These are phyloP conservation scores for Eragrostis nindensis DNA, from an alignment of 176 grass and related monocot genomes.

Conservation along the genomic window DNA sequence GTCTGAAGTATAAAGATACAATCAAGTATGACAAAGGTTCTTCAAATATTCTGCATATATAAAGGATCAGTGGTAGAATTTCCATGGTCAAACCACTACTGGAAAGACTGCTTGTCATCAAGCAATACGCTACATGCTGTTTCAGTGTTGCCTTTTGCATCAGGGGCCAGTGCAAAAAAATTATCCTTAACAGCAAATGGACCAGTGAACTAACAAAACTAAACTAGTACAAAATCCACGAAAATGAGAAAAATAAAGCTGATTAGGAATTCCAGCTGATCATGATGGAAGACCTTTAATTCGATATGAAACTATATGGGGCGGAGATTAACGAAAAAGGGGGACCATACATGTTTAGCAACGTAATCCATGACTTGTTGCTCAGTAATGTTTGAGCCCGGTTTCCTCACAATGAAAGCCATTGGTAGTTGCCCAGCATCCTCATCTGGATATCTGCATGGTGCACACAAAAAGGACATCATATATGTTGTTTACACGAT, in stretches of 20 bases:
- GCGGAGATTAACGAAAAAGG: not conserved
- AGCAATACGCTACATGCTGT: not conserved
- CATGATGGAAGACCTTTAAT: not conserved
- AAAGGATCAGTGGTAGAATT: not conserved
- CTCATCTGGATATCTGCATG: constrained; percentile 83
- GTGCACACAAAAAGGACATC: constrained; percentile 1
- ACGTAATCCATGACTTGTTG: constrained; percentile 74
- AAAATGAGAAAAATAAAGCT: not conserved
- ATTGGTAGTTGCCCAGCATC: constrained; percentile 81
- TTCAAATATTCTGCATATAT: not conserved
- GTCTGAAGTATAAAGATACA: not conserved
- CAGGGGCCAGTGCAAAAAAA: not conserved
- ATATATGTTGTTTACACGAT: not conserved
- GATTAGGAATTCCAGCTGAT: constrained; percentile 5
- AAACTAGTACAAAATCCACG: not conserved
- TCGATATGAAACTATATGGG: not conserved
- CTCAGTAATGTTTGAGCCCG: constrained; percentile 43
- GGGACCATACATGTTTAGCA: constrained; percentile 63
- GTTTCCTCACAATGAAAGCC: constrained; percentile 79
- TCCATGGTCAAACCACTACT: not conserved
- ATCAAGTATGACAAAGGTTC: not conserved
- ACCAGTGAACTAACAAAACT: not conserved
- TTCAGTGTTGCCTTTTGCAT: constrained; percentile 16
- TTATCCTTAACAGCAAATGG: not conserved
- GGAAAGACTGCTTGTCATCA: constrained; percentile 5